These are phyloP conservation scores for Millerozyma acaciae DNA, from an alignment of 805 yeast genomes.

Conservation along the genomic window DNA sequence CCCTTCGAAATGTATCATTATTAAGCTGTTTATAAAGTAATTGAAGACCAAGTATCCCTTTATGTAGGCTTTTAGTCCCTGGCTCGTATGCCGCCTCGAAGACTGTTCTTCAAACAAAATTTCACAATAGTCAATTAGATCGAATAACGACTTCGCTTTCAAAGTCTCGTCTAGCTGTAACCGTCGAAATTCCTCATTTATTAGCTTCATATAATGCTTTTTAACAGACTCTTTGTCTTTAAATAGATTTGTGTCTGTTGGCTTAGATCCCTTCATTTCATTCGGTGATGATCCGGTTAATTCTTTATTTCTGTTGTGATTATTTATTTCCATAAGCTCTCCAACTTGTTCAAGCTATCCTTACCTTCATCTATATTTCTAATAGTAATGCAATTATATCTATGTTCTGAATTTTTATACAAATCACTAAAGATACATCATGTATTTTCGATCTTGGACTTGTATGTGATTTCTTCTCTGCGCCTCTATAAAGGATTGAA, in stretches of 20 bases:
- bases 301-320: not conserved
- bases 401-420: no score
- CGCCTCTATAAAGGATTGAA: no score
- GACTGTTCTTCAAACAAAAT: constrained; percentile 31
- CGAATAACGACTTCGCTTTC: constrained; percentile 33
- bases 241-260: not conserved
- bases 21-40: constrained; percentile 39
- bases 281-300: not conserved
- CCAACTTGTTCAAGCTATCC: no score
- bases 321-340: no score
- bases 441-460: no score
- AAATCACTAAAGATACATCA: no score
- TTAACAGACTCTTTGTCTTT: constrained; percentile 10
- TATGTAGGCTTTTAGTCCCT: constrained; percentile 24
- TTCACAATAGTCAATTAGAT: constrained; percentile 39
- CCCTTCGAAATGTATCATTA: constrained; percentile 41
- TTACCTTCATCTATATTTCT: no score
- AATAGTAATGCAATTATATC: no score
- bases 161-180: constrained; percentile 32
- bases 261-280: not conserved
- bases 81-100: constrained; percentile 9
- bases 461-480: no score
- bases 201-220: constrained; percentile 20
- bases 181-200: constrained; percentile 32
- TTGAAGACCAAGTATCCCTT: constrained; percentile 39